Evolutionary conservation across 164 flowering plant species (phyloP), one percentile per base, ranked within the genome.

Genomic region (Cinnamomum micranthum): DNA sequence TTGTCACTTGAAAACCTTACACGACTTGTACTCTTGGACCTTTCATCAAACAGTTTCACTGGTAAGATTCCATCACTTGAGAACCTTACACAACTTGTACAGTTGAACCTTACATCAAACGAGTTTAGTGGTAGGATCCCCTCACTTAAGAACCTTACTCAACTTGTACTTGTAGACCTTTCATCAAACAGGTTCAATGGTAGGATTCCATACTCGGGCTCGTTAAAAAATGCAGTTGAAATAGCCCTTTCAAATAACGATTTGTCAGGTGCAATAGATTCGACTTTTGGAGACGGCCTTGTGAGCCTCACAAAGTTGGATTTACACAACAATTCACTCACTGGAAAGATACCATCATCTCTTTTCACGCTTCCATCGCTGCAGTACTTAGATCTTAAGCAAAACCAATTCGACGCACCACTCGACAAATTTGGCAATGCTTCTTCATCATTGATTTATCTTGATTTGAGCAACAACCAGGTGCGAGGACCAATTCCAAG

Each of bases 161-260:
- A 74, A 41, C 82, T 90, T 12, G 76, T 27, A 58, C 70, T 74
- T 71, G 20, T 87, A 74, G 91, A 90, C 62, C 51, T 90, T 2
- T 86, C 89, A 6, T 6, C 2, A 10, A 90, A 90, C 73, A 19
- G 10, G 0, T 76, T 89, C 68, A 78, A 24, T 31, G 88, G 89
- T 65, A 15, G 69, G 19, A 50, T 89, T 25, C 87, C 92, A 14
- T 78, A 83, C 13, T 22, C 31, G n/a, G 69, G 12, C 27, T 31
- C 50, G 7, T 19, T 55, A 13, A 55, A 14, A 55, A 55, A 55
- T 55, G 20, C 15, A 6, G 19, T 15, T 2, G 50, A 13, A 17
- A 7, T 64, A 6, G 14, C 4, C 27, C 66, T 64, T 64, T 64
- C 31, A 2, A 9, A 22, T 23, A 64, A 64, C 27, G 10, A 23